Base-by-base conservation (phyloP, 352 stramenopile genomes). In the Phytophthora litchii region DNA sequence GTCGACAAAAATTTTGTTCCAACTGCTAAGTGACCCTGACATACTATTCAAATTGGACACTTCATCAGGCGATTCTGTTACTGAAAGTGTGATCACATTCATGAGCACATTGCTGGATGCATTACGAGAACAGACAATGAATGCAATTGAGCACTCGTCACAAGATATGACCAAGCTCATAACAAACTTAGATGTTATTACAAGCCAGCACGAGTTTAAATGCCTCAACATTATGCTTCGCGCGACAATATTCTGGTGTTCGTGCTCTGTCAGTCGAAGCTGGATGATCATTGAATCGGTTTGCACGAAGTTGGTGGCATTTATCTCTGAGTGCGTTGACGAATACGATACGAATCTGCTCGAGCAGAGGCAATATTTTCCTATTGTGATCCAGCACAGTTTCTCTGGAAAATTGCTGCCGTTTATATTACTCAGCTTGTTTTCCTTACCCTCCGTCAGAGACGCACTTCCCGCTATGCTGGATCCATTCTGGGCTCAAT, bases 1-100 rank as follows among this genome's bases (percentile, higher is more conserved):
- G 17, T 91, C 83, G 27, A 67, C 80, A 12, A 92, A 92, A 51
- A 94, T 91, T 76, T 60, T 95, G 5, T 95, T 94, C 56, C 76
- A 91, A 42, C 61, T 95, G 2, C 91, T 93, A 68, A 73, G 35
- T 40, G 83, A 93, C 48, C 68, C 77, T 5, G 41, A 56, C 11
- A 17, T 48, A 0, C 54, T 76, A 1, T 75, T 78, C 7, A 56
- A 52, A 27, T 52, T 47, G 3, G 21, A 41, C 29, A 54, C 43
- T 13, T 54, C n/a, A 43, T 64, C 54, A 38, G 57, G 43, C 32
- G 20, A 45, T 32, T 35, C 58, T 31, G 53, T 74, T n/a, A 69
- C 73, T n/a, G 42, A 49, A 38, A 67, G 47, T 62, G 51, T 60
- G 19, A 64, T 60, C 31, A 60, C 52, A 31, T 94, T 94, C 57